Conservation (phyloP, 352 stramenopile species). For the Pelagophyceae sp. region DNA sequence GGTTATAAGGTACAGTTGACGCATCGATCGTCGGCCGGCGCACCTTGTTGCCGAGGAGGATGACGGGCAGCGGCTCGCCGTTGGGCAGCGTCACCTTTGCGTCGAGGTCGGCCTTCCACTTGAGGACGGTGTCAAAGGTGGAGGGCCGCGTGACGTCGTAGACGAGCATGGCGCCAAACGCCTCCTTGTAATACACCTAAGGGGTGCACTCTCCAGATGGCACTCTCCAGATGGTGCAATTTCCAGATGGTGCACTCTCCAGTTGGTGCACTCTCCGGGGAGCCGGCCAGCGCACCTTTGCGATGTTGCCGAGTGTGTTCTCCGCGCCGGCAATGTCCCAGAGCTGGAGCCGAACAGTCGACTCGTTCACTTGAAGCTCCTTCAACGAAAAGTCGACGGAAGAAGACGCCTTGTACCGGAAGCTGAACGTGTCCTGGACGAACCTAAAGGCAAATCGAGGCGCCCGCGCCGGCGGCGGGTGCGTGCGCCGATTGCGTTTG, state of each 20-base stretch:
- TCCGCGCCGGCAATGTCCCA: conserved; percentile 97
- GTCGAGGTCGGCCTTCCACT: conserved; percentile 12
- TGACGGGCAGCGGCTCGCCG: conserved; percentile 4
- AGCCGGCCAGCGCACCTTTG: conserved; percentile 33
- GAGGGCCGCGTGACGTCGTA: conserved; percentile 12
- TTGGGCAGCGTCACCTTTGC: background rate
- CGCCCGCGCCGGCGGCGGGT: too few species aligned
- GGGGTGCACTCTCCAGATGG: too few species aligned
- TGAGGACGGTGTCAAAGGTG: conserved; percentile 10
- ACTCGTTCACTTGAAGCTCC: conserved; percentile 94
- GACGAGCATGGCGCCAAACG: conserved; percentile 7
- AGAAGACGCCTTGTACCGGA: conserved; percentile 85
- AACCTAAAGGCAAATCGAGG: background rate
- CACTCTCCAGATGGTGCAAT: too few species aligned
- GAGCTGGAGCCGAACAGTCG: conserved; percentile 93
- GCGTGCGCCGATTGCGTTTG: too few species aligned
- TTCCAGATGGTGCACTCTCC: too few species aligned
- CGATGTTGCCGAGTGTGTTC: conserved; percentile 47
- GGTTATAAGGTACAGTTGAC: too few species aligned
- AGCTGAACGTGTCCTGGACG: conserved; percentile 61
- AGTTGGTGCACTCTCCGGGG: conserved; percentile 29
- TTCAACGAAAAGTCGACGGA: conserved; percentile 99
- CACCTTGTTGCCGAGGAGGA: conserved; percentile 12
- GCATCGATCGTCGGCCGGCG: too few species aligned
- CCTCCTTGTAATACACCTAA: conserved; percentile 10